Conservation (phyloP, 1,139 yeast species). For the Hyphopichia wangnamkhiaoensis region DNA sequence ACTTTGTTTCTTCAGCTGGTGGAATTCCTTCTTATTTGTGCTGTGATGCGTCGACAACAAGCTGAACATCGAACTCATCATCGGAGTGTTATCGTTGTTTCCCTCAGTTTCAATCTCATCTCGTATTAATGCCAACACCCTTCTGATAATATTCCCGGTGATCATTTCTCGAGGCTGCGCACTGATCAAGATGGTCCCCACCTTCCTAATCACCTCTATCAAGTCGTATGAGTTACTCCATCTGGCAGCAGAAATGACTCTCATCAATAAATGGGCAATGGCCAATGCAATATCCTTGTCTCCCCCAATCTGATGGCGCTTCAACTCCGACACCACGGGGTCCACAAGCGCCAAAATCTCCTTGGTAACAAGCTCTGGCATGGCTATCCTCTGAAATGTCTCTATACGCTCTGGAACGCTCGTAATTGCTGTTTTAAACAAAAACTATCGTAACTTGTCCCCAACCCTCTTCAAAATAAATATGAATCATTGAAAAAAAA, state of each 20-base stretch:
- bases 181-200: conserved; percentile 57
- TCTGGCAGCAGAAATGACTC: conserved; percentile 86
- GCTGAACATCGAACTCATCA: conserved; percentile 87
- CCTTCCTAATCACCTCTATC: conserved; percentile 64
- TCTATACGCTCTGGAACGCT: no score
- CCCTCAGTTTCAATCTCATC: conserved; percentile 75
- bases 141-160: conserved; percentile 86
- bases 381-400: not conserved
- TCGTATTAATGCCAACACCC: conserved; percentile 83
- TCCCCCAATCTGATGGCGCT: conserved; percentile 72
- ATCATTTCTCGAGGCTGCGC: conserved; percentile 82
- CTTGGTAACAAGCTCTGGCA: conserved; percentile 22
- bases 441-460: no score
- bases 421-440: no score
- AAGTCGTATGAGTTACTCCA: conserved; percentile 81
- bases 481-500: no score
- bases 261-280: conserved; percentile 81
- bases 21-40: conserved; percentile 26
- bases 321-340: conserved; percentile 49
- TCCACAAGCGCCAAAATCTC: conserved; percentile 41
- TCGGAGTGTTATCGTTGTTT: conserved; percentile 45
- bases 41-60: conserved; percentile 58
- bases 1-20: conserved; percentile 42
- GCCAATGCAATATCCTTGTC: conserved; percentile 81
- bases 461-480: no score